These are phyloP conservation scores for Russula sp. DNA, from an alignment of 768 basidiomycete genomes.

Conservation along the genomic window DNA sequence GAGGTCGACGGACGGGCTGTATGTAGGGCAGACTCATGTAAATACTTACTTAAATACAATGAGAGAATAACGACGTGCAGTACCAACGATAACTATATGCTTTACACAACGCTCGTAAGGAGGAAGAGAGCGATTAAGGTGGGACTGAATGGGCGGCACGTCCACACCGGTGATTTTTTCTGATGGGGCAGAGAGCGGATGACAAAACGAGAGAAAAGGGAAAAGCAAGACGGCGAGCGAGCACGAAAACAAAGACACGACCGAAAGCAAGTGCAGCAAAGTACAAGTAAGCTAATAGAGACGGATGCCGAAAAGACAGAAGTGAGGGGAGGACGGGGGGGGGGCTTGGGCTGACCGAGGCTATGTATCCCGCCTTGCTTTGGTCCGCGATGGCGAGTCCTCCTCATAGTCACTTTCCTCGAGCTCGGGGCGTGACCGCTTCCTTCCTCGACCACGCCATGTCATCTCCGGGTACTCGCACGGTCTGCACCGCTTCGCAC, in stretches of 20 bases:
- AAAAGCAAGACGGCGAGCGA: not conserved
- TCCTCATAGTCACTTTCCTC: constrained; percentile 13
- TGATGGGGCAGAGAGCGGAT: not conserved
- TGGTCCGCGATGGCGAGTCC: not conserved
- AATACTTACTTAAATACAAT: constrained; percentile 13
- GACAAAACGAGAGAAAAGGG: not conserved
- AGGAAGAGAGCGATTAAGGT: constrained; percentile 7
- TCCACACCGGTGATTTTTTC: not conserved
- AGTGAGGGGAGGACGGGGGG: too few species aligned
- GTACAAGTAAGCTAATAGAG: not conserved
- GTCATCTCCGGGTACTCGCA: constrained; percentile 19
- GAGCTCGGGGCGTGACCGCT: not conserved
- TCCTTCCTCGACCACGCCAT: constrained; percentile 17
- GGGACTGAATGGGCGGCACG: not conserved
- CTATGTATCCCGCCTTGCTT: not conserved
- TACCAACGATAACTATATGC: constrained; percentile 2
- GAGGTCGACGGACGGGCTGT: not conserved
- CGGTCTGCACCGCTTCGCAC: constrained; percentile 10
- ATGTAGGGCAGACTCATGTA: not conserved
- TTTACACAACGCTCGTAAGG: constrained; percentile 8
- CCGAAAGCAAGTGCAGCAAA: constrained; percentile 1
- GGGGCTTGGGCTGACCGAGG: not conserved
- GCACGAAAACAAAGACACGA: not conserved
- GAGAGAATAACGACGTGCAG: not conserved
- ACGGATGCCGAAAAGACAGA: not conserved